Base-by-base conservation (phyloP, 371 early-diverging fungal species). In the Apophysomyces elegans region DNA sequence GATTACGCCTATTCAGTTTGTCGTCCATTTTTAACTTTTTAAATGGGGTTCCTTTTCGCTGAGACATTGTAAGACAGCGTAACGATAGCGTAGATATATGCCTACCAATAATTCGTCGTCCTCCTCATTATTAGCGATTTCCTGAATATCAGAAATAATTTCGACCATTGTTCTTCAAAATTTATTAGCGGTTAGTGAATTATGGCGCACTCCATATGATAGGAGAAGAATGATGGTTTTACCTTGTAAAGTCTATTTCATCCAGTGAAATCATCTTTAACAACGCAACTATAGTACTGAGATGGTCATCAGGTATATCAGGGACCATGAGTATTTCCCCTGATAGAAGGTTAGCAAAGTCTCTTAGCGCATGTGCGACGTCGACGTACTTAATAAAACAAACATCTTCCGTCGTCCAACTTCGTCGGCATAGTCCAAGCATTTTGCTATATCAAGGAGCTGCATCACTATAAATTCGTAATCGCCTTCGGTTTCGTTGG, bases 361-460 rank as follows among this genome's bases (percentile, higher is more conserved):
- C n/a, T 13, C 12, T 1, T 16, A 26, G 11, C 39, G 35, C 50
- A 18, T 5, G 12, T 14, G 32, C 14, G 11, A 12, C 39, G 46
- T 8, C 41, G 11, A 41, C 21, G 21, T 26, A 69, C 84, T 72
- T 84, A 95, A 75, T 35, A 91, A 69, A 43, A 84, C 85, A 74
- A 90, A 88, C 86, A 96, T 89, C 65, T 89, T 84, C 37, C 93
- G 84, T 47, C 96, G 80, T 5, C 95, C 95, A 46, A 90, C 86
- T 84, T 96, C 96, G 70, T 96, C 96, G 37, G 90, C 88, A 67
- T 93, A 95, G 59, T 96, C 94, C 5, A 90, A 78, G n/a, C 85
- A 75, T 59, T 84, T 84, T 38, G 91, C 90, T 44, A 93, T 89
- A 61, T 90, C 84, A 59, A 95, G 77, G 46, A 93, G 74, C 72